Base-by-base conservation (phyloP, 345 rosid species). In the Lepidium didymum region DNA sequence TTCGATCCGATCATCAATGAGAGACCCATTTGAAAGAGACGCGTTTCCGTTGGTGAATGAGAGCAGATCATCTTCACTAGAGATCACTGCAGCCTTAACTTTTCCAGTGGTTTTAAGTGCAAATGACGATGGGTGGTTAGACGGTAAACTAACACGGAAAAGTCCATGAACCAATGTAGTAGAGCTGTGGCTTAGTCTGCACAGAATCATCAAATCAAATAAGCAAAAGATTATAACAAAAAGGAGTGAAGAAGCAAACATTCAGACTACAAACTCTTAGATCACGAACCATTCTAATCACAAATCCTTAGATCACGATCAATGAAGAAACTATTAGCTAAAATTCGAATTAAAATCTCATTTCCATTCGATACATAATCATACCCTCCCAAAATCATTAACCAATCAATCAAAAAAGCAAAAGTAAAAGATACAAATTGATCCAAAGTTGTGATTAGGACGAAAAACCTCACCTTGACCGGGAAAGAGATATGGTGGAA, bases 61-160 rank as follows among this genome's bases (percentile, higher is more conserved):
- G 47, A 79, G 71, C 2, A 82, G 55, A 72, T 79, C 86, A 64
- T 86, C 90, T 72, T 82, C 86, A 37, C 88, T 88, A 19, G 96
- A 81, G 75, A 86, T 56, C 62, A 84, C 59, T 1, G 81, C 64
- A 49, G 88, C 87, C 74, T 75, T 87, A 70, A 56, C 78, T 73
- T 74, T 78, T 13, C 74, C 50, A 34, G 38, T 74, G 64, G 73
- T 73, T 70, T 76, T 83, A 45, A 74, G 67, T 16, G 67, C 43
- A 29, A 57, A 41, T 35, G 82, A 64, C 25, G 81, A 79, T 40
- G 40, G 35, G 1, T 73, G 49, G 72, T 79, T 79, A 61, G 29
- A 66, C 8, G 83, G 61, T 41, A 75, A 75, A 71, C 64, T 76
- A 49, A 68, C 36, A 18, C 66, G 57, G 57, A 74, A 63, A 35